A percentile compares a stretch with the other conserved stretches of the same genome.
These are phyloP conservation scores for Lachnellula hyalina DNA, from an alignment of 2,329 filamentous ascomycete species.

Conservation along the genomic window DNA sequence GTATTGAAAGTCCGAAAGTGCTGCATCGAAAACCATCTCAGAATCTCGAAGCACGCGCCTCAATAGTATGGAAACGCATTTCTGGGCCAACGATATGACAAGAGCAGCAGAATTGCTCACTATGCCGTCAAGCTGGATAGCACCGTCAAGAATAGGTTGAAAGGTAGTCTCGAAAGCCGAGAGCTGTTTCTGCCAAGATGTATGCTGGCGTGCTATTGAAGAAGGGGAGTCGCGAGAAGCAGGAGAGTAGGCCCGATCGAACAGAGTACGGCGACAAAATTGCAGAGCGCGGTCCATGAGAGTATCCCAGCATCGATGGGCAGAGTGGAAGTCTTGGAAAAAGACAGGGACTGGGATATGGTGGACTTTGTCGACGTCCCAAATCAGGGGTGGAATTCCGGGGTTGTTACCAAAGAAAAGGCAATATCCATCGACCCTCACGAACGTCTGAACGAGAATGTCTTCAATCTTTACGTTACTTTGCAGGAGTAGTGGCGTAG, in stretches of 20 bases:
- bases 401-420: constrained; percentile 27
- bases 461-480: constrained; percentile 27
- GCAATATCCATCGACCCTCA: constrained; percentile 23
- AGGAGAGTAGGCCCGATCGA: constrained; percentile 19
- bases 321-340: constrained; percentile 21
- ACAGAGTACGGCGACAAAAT: constrained; percentile 25
- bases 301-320: constrained; percentile 29
- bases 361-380: constrained; percentile 27
- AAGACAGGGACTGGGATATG: constrained; percentile 22
- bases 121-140: constrained; percentile 17
- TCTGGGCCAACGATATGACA: constrained; percentile 21
- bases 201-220: constrained; percentile 14
- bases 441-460: constrained; percentile 26
- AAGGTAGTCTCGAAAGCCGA: constrained; percentile 23
- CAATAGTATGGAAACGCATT: constrained; percentile 18
- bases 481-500: constrained; percentile 19
- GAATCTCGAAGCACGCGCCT: constrained; percentile 15
- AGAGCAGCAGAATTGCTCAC: constrained; percentile 22
- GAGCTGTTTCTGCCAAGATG: constrained; percentile 14
- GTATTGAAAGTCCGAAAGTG: constrained; percentile 20
- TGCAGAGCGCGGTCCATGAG: constrained; percentile 26
- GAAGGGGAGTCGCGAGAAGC: constrained; percentile 12
- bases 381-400: constrained; percentile 23
- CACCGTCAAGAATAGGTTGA: constrained; percentile 20
- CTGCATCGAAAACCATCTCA: constrained; percentile 27